Conservation (phyloP, 164 flowering plant genomes). For the Tetracentron sinense region DNA sequence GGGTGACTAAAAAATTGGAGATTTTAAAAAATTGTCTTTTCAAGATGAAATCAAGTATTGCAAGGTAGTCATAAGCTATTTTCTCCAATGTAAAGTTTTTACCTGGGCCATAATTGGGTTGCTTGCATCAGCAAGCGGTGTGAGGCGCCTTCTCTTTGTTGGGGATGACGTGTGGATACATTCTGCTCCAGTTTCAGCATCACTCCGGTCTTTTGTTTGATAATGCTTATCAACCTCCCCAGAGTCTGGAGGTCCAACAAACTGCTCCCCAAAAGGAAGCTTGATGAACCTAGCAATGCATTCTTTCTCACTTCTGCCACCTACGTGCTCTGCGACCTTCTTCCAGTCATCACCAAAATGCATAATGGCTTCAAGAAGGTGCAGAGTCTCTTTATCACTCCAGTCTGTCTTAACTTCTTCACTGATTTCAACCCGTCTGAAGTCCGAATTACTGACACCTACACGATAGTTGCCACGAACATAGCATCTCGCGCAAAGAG, state of each 20-base stretch:
- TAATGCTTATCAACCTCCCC: slow-evolving; percentile 32
- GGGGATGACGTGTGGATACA: slow-evolving; percentile 17
- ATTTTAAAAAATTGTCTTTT: too few species aligned
- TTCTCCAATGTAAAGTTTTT: neutral
- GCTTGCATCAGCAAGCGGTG: slow-evolving; percentile 96
- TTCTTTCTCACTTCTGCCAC: slow-evolving; percentile 77
- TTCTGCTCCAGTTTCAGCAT: slow-evolving; percentile 26
- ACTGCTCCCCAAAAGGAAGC: slow-evolving; percentile 89
- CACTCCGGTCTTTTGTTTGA: slow-evolving; percentile 22
- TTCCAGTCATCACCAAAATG: slow-evolving; percentile 96
- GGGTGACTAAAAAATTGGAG: neutral
- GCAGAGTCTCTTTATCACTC: slow-evolving; percentile 82
- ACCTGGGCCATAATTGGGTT: slow-evolving; percentile 99
- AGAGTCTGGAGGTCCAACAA: slow-evolving; percentile 37
- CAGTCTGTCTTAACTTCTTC: slow-evolving; percentile 71
- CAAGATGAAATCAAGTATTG: neutral
- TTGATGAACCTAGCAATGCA: slow-evolving; percentile 78
- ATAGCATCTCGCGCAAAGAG: slow-evolving; percentile 88
- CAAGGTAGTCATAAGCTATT: neutral
- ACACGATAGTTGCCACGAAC: slow-evolving; percentile 71
- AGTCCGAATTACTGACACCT: slow-evolving; percentile 64
- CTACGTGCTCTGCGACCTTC: slow-evolving; percentile 80
- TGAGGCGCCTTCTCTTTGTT: slow-evolving; percentile 57
- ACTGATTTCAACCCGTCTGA: slow-evolving; percentile 79
- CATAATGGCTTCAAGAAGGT: slow-evolving; percentile 77